Base-by-base conservation (phyloP, 2,329 filamentous ascomycete genomes). In the Scedosporium apiospermum region DNA sequence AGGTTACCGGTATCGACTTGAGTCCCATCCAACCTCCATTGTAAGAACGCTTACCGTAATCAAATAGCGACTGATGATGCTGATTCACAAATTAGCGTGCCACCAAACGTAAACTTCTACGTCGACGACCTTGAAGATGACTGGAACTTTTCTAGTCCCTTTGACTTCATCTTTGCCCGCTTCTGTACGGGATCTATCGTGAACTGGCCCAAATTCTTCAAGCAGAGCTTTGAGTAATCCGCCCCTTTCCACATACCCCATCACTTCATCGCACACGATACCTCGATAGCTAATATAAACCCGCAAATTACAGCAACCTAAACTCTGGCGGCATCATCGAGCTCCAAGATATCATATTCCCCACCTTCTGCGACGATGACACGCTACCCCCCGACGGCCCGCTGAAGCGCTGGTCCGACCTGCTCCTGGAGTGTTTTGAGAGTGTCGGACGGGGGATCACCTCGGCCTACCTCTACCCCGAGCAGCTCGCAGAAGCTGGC, bases 61-160 rank as follows among this genome's bases (percentile, higher is more conserved):
- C 3, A 14, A 18, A 18, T 26, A 7, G 14, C 27, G 27, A 30
- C 27, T 30, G 18, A 7, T 26, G 26, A 34, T 49, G 27, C 9
- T n/a, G 4, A 53, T 18, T 23, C 21, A 9, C 3, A 26, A 53
- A 30, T 30, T 26, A 76, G 76, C 67, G 76, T 81, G 3, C 80
- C 80, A 2, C 73, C 78, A 0, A 83, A 84, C 60, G 74, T 81
- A 3, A 68, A 71, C 9, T 83, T 83, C 65, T 75, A 77, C 41
- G 69, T 80, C 57, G 77, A 80, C 62, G 75, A 79, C 63, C 65
- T 75, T 6, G 75, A 77, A 53, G 71, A 74, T 18, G 68, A 72
- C n/a, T 79, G 77, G 77, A 71, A 70, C 1, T 78, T 70, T 21
- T 65, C 65, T 1, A 67, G 70, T 30, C 67, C 70, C 1, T 79